Base-by-base conservation (phyloP, 2,329 filamentous ascomycete species). In the Microdochium trichocladiopsis region DNA sequence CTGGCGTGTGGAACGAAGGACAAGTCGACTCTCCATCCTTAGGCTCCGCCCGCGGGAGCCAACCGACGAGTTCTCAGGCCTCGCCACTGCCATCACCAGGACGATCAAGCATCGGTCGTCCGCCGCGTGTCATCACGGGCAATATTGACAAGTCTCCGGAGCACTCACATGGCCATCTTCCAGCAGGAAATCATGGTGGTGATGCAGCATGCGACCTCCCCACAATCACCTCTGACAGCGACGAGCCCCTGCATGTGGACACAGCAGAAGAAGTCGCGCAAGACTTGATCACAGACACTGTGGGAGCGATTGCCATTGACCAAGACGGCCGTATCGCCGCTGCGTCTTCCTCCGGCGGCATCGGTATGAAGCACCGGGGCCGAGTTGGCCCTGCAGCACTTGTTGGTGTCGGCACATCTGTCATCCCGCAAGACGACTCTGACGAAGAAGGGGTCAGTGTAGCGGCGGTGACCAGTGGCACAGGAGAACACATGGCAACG, bases 401-500 rank as follows among this genome's bases (percentile, higher is more conserved):
- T 16, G 89, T 97, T 14, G 93, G 94, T 8, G 83, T 97, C 51
- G 94, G 94, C 52, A 93, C 91, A 21, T 88, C 90, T 33, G 87
- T 99, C 25, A 81, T 96, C n/a, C 93, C 93, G 2, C 75, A 77
- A 24, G 83, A 91, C 56, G 74, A 80, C 2, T 77, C 82, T 25
- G 92, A 96, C 63, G 73, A 80, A 6, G 83, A 89, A 2, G 74
- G 77, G 47, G 78, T 83, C 8, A 83, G 80, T 47, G 90, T 96
- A 25, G 93, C 90, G 25, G 84, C 86, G 24, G 90, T 96, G 22
- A 95, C 91, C 37, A 96, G 90, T 65, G 94, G 94, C 25, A 99
- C 94, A 2, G 94, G 94, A 48, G 94, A 99, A 70, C 94, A 99
- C 66, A 99, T 99, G 88, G 89, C 91, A 33, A 96, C 93, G 0